phyloP scores from a whole-genome alignment of 257 asterid genomes.

The Solanum dulcamara region DNA sequence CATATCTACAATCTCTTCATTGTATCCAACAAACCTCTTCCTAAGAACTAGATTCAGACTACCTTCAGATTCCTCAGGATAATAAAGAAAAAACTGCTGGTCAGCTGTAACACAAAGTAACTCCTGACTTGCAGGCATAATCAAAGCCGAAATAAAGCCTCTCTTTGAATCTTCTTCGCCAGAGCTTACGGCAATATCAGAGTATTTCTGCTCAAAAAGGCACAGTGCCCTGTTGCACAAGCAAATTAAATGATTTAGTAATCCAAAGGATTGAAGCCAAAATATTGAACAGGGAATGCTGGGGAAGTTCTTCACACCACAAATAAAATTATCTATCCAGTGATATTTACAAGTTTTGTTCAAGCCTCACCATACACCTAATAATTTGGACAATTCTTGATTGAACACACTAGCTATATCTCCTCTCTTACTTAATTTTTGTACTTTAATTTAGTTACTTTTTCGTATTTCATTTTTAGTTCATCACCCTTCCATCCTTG shows the following conservation, averaged over 20 bases:
- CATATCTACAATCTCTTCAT: slow-evolving; percentile 94
- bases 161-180: slow-evolving; percentile 67
- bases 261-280: background rate
- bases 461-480: background rate
- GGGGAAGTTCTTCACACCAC: background rate
- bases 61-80: slow-evolving; percentile 37
- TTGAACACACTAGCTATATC: background rate
- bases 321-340: background rate
- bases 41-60: slow-evolving; percentile 39
- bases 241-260: background rate
- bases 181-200: slow-evolving; percentile 57
- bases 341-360: background rate
- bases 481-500: background rate
- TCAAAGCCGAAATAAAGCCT: slow-evolving; percentile 73
- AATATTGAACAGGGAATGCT: background rate
- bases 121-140: slow-evolving; percentile 74
- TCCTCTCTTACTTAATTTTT: background rate
- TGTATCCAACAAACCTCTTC: slow-evolving; percentile 84
- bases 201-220: slow-evolving; percentile 77
- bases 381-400: background rate
- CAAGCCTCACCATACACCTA: background rate
- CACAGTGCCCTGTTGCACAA: slow-evolving; percentile 51
- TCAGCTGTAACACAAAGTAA: slow-evolving; percentile 86
- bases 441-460: background rate
- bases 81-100: slow-evolving; percentile 88